Percentiles rank a stretch among this genome's conserved stretches.
Evolutionary conservation across 768 basidiomycete genomes (phyloP).

Genomic region (Boletus insuetus): DNA sequence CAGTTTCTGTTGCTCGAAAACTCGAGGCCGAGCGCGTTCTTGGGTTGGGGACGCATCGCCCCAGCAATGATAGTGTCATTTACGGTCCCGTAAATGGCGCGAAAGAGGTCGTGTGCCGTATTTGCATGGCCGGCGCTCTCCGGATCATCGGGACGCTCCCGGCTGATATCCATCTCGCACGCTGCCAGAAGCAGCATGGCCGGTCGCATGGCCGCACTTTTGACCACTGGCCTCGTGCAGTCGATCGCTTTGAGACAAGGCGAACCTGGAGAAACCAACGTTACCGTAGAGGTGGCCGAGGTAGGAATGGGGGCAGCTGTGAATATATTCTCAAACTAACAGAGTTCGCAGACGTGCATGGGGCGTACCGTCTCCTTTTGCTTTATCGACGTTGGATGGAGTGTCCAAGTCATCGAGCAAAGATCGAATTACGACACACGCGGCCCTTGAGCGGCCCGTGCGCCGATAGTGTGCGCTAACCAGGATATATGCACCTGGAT

Average conservation of each 20-base stretch:
- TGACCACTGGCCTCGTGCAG: constrained; percentile 6
- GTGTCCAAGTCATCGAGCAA: constrained; percentile 17
- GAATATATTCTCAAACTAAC: constrained; percentile 14
- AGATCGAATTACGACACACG: constrained; percentile 27
- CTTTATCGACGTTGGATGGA: constrained; percentile 13
- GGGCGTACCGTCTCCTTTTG: constrained; percentile 26
- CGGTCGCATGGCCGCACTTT: constrained; percentile 22
- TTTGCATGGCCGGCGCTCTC: constrained; percentile 20
- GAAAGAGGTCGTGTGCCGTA: constrained; percentile 29
- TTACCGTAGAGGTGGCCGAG: constrained; percentile 7
- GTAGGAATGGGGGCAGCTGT: constrained; percentile 8
- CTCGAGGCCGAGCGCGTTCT: constrained; percentile 27
- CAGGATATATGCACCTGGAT: constrained; percentile 32
- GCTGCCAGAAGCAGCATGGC: constrained; percentile 32
- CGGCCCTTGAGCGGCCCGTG: constrained; percentile 31
- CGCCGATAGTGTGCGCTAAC: constrained; percentile 33
- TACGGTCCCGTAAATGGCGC: constrained; percentile 28
- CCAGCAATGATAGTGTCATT: constrained; percentile 20
- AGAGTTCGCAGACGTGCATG: constrained; percentile 7
- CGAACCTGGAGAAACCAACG: constrained; percentile 6
- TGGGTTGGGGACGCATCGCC: constrained; percentile 8
- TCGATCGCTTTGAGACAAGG: constrained; percentile 8
- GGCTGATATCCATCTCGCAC: constrained; percentile 33
- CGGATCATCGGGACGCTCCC: constrained; percentile 20
- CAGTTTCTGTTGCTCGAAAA: constrained; percentile 14